Evolutionary conservation across 2,329 filamentous ascomycete species (phyloP).

Genomic region (Incumbomyces delicatus): DNA sequence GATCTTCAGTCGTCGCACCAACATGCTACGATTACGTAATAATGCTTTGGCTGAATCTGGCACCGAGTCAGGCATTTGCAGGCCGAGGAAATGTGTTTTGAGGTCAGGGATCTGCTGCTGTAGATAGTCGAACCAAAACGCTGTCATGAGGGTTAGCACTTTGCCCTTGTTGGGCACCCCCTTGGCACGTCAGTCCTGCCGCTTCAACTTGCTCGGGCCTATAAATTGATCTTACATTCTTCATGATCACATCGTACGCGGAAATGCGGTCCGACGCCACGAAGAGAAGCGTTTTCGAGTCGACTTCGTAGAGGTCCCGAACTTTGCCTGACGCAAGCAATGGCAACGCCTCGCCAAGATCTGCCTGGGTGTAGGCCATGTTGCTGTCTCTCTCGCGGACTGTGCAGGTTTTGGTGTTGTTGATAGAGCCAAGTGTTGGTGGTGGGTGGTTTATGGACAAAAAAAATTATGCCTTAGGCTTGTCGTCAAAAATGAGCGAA

Average conservation of each 20-base stretch:
- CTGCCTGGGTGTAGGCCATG: slow-evolving; percentile 24
- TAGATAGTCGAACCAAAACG: slow-evolving; percentile 59
- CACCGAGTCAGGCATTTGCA: slow-evolving; percentile 46
- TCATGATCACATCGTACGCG: slow-evolving; percentile 85
- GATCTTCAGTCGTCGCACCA: slow-evolving; percentile 61
- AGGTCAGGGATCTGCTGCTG: slow-evolving; percentile 46
- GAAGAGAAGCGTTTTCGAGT: slow-evolving; percentile 64
- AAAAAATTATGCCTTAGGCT: too few species aligned
- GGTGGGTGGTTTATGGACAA: too few species aligned
- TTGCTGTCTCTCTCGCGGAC: slow-evolving; percentile 1
- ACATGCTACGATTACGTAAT: slow-evolving; percentile 58
- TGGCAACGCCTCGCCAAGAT: slow-evolving; percentile 36
- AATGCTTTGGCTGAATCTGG: slow-evolving; percentile 9
- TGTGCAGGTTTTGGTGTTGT: not conserved
- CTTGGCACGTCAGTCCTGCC: slow-evolving; percentile 32
- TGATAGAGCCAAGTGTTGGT: not conserved
- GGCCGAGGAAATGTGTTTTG: slow-evolving; percentile 53
- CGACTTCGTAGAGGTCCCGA: slow-evolving; percentile 67
- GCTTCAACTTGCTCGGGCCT: slow-evolving; percentile 17
- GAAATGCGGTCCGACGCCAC: slow-evolving; percentile 85
- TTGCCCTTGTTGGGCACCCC: slow-evolving; percentile 59
- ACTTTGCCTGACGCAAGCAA: slow-evolving; percentile 61
- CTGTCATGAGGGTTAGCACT: slow-evolving; percentile 57
- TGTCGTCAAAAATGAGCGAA: too few species aligned
- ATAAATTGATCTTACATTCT: slow-evolving; percentile 47